A percentile compares a stretch with the other conserved stretches of the same genome.
Evolutionary conservation across 78 protist genomes (phyloP).

Genomic region (Dictyostelium firmibasis): DNA sequence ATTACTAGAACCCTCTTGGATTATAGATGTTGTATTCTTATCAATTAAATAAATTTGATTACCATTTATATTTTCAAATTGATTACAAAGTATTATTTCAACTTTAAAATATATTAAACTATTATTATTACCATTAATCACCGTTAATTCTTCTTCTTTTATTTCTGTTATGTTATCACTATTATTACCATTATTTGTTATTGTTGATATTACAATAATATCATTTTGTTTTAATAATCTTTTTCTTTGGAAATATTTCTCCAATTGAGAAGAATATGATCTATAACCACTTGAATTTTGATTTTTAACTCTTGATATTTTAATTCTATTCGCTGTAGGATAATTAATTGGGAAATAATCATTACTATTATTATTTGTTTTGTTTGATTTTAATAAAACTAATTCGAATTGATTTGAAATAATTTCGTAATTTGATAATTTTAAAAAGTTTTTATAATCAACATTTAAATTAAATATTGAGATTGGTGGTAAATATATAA

Average conservation of each 20-base stretch:
- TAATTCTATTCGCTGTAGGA: constrained; percentile 38
- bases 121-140: not conserved
- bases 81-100: not conserved
- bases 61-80: not conserved
- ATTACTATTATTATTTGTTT: not conserved
- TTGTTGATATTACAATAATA: constrained; percentile 7
- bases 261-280: constrained; percentile 37
- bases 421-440: not conserved
- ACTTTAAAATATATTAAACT: constrained; percentile 25
- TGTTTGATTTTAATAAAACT: not conserved
- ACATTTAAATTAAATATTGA: constrained; percentile 35
- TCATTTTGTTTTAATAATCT: constrained; percentile 49
- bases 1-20: constrained; percentile 74
- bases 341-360: not conserved
- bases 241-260: not conserved
- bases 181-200: not conserved
- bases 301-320: constrained; percentile 40
- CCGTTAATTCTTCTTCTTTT: not conserved
- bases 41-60: constrained; percentile 30
- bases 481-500: constrained; percentile 39
- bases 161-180: no score
- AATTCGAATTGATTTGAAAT: not conserved
- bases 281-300: constrained; percentile 43
- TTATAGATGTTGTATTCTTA: constrained; percentile 17
- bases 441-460: not conserved